Percentiles rank a stretch among this genome's conserved stretches.
Conservation (phyloP, 2,329 filamentous ascomycete genomes). For the Trichoderma brevicompactum region DNA sequence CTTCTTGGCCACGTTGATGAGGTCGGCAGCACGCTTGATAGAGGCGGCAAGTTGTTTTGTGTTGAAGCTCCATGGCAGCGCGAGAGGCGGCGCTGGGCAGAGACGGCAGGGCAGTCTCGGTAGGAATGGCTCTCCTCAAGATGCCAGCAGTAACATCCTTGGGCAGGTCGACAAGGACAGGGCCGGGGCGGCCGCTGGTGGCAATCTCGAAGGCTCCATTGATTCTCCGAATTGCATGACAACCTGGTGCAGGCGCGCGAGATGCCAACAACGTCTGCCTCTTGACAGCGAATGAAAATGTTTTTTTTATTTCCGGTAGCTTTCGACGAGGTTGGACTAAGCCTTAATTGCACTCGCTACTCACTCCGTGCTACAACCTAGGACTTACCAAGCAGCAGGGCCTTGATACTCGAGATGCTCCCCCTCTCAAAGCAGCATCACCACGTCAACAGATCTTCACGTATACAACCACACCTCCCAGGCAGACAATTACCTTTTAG, state of each 20-base stretch:
- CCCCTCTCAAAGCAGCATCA: too few species aligned
- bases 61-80: conserved; percentile 75
- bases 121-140: conserved; percentile 81
- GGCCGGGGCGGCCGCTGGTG: conserved; percentile 49
- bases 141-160: conserved; percentile 44
- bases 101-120: conserved; percentile 70
- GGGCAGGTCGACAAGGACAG: too few species aligned
- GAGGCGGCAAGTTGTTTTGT: conserved; percentile 73
- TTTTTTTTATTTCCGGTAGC: too few species aligned
- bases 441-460: too few species aligned
- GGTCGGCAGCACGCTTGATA: conserved; percentile 74
- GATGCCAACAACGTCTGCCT: conserved; percentile 92
- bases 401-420: too few species aligned
- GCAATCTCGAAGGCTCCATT: conserved; percentile 99
- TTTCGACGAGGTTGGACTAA: too few species aligned
- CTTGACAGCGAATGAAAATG: too few species aligned
- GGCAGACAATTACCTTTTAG: neutral
- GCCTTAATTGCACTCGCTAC: too few species aligned
- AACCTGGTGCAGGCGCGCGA: conserved; percentile 93
- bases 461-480: conserved; percentile 44
- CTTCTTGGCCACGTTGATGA: conserved; percentile 90
- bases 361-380: too few species aligned
- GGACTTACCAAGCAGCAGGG: too few species aligned
- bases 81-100: conserved; percentile 86
- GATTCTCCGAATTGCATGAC: conserved; percentile 91